Evolutionary conservation across 2,329 filamentous ascomycete species (phyloP).

Genomic region (Penicillium sp.): DNA sequence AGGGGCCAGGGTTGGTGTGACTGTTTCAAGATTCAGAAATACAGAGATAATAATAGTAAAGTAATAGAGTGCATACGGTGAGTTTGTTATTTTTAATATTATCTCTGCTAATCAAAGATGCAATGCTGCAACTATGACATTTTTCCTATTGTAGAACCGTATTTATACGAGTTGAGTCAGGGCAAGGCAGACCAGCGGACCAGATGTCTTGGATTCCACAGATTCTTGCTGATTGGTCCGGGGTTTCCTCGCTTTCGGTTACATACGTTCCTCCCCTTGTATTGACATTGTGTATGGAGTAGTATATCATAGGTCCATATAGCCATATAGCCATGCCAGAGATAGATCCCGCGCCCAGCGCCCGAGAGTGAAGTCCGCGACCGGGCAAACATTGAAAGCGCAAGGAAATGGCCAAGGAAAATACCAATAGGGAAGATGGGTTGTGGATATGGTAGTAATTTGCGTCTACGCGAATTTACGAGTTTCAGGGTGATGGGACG

Average conservation of each 20-base stretch:
- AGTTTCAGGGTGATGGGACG: neutral
- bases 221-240: neutral
- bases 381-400: neutral
- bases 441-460: neutral
- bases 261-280: neutral
- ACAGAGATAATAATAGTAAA: constrained; percentile 2
- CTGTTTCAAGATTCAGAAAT: neutral
- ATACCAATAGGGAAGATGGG: neutral
- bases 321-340: neutral
- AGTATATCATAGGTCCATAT: neutral
- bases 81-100: neutral
- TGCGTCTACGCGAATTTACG: neutral
- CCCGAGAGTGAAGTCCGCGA: neutral
- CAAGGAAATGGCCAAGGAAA: neutral
- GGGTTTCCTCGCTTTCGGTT: neutral
- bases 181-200: constrained; percentile 5
- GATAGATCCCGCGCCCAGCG: neutral
- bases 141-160: neutral
- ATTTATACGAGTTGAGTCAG: constrained; percentile 9
- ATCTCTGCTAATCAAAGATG: neutral
- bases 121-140: neutral
- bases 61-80: neutral
- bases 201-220: neutral
- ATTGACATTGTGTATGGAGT: neutral
- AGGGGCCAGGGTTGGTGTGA: constrained; percentile 7